Evolutionary conservation across 73 alveolate genomes (phyloP).

Genomic region (Paramecium primaurelia): DNA sequence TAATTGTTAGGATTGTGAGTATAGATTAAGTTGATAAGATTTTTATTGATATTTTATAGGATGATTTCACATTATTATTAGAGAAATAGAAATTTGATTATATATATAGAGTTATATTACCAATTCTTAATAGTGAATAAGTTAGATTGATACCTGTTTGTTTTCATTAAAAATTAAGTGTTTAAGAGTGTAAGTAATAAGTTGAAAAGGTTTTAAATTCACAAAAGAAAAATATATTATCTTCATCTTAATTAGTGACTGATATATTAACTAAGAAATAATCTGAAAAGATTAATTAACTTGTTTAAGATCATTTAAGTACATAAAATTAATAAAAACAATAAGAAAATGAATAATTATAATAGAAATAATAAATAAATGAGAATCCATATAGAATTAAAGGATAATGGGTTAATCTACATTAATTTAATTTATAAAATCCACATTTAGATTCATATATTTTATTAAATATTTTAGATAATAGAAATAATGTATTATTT

Average conservation of each 20-base stretch:
- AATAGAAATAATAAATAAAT: neutral
- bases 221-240: neutral
- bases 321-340: no score
- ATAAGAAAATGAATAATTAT: no score
- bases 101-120: constrained; percentile 28
- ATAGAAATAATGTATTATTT: neutral
- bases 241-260: neutral
- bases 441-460: neutral
- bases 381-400: neutral
- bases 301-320: neutral
- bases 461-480: neutral
- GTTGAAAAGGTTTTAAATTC: neutral
- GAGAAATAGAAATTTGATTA: constrained; percentile 23
- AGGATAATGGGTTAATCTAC: neutral
- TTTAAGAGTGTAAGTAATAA: neutral
- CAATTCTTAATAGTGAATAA: constrained; percentile 44
- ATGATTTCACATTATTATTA: constrained; percentile 30
- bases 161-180: constrained; percentile 36
- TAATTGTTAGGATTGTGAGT: constrained; percentile 37
- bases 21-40: neutral
- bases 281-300: neutral
- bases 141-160: constrained; percentile 29
- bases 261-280: neutral
- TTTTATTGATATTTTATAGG: neutral
- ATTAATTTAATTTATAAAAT: neutral